A percentile compares a stretch with the other conserved stretches of the same genome.
Evolutionary conservation across 2,329 filamentous ascomycete species (phyloP).

Genomic region (Xylariomycetidae sp.): DNA sequence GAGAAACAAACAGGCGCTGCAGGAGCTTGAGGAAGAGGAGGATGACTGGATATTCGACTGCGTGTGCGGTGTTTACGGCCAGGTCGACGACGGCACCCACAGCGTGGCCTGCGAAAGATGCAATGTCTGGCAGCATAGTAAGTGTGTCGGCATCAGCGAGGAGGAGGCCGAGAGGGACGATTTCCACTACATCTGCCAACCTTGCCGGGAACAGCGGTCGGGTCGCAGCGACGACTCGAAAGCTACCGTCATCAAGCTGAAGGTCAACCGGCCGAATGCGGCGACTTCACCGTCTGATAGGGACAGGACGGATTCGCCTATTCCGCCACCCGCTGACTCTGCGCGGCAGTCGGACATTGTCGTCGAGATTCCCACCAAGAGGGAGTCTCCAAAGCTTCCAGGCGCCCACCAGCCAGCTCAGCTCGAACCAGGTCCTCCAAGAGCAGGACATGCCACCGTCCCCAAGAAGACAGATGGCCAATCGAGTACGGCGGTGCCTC

Average conservation of each 20-base stretch:
- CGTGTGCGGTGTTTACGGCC: slow-evolving; percentile 81
- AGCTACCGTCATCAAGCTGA: slow-evolving; percentile 48
- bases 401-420: slow-evolving; percentile 9
- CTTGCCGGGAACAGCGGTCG: slow-evolving; percentile 61
- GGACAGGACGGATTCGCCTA: slow-evolving; percentile 17
- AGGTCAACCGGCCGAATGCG: slow-evolving; percentile 32
- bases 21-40: slow-evolving; percentile 62
- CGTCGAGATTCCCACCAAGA: slow-evolving; percentile 17
- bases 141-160: slow-evolving; percentile 76
- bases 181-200: slow-evolving; percentile 79
- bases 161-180: slow-evolving; percentile 75
- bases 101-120: slow-evolving; percentile 92
- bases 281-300: slow-evolving; percentile 18
- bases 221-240: slow-evolving; percentile 55
- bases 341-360: slow-evolving; percentile 8
- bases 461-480: slow-evolving; percentile 23
- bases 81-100: slow-evolving; percentile 90
- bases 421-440: slow-evolving; percentile 11
- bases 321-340: slow-evolving; percentile 9
- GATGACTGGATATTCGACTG: slow-evolving; percentile 95
- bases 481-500: slow-evolving; percentile 18
- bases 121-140: slow-evolving; percentile 95
- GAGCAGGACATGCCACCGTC: slow-evolving; percentile 15
- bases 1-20: slow-evolving; percentile 68
- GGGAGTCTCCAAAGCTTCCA: slow-evolving; percentile 9